These are phyloP conservation scores for Murraya paniculata DNA, from an alignment of 345 rosid genomes.

Conservation along the genomic window DNA sequence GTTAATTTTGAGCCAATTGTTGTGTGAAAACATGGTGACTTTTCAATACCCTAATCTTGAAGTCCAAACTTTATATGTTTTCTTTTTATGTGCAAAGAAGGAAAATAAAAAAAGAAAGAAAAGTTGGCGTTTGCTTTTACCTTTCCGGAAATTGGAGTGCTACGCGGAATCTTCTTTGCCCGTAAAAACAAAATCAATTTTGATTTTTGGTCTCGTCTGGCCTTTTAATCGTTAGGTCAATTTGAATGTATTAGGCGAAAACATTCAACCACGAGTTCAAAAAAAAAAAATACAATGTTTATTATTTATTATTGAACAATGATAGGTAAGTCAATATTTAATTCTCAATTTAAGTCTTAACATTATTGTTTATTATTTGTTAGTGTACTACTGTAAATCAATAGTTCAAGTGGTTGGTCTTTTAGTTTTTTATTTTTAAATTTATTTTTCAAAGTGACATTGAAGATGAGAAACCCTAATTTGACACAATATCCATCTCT, in stretches of 20 bases:
- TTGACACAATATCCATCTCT: no score
- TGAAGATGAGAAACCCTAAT: no score
- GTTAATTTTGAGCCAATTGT: background rate
- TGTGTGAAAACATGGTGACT: slow-evolving; percentile 4
- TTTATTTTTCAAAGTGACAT: no score
- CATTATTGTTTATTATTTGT: no score
- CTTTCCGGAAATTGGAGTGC: background rate
- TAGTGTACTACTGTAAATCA: no score
- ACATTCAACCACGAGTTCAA: background rate
- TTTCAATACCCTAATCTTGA: background rate
- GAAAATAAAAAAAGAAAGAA: background rate
- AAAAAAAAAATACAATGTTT: background rate
- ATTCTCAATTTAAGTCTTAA: no score
- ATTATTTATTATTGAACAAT: no score
- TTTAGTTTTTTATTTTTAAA: no score
- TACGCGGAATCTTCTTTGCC: slow-evolving; percentile 16
- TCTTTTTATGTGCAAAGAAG: no score
- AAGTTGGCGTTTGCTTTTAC: background rate
- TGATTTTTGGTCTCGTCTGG: background rate
- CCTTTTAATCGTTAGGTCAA: background rate
- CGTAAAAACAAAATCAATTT: background rate
- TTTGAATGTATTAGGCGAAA: background rate
- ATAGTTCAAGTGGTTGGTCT: no score
- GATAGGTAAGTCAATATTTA: no score
- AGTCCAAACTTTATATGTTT: background rate